These are phyloP conservation scores for Psidium guajava DNA, from an alignment of 345 rosid genomes.

Conservation along the genomic window DNA sequence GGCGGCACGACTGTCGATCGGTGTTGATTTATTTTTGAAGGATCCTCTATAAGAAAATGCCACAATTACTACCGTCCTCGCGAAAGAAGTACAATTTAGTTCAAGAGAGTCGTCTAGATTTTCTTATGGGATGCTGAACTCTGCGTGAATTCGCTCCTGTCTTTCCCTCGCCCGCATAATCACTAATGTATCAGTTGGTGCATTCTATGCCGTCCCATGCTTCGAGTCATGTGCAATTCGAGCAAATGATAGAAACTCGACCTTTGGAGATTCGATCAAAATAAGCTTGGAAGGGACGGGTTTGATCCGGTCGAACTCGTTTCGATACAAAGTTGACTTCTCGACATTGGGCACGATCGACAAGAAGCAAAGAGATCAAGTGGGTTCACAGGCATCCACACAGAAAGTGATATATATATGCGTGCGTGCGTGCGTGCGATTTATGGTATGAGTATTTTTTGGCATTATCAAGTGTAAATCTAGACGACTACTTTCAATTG, in stretches of 20 bases:
- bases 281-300: neutral
- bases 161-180: neutral
- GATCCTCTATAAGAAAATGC: neutral
- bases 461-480: neutral
- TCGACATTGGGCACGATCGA: neutral
- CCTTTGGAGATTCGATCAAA: no score
- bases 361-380: neutral
- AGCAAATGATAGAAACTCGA: neutral
- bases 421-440: no score
- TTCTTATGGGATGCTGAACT: neutral
- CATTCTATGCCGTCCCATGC: rapidly evolving
- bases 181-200: neutral
- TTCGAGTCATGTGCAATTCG: neutral
- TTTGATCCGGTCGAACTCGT: neutral
- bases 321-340: neutral
- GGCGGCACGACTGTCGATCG: neutral
- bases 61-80: no score
- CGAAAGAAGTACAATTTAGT: neutral
- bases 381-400: no score
- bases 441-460: no score
- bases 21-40: neutral
- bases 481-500: neutral
- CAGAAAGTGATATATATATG: no score
- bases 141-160: rapidly evolving
- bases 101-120: neutral